These are phyloP conservation scores for Globisporangium splendens DNA, from an alignment of 352 stramenopile species.

Conservation along the genomic window DNA sequence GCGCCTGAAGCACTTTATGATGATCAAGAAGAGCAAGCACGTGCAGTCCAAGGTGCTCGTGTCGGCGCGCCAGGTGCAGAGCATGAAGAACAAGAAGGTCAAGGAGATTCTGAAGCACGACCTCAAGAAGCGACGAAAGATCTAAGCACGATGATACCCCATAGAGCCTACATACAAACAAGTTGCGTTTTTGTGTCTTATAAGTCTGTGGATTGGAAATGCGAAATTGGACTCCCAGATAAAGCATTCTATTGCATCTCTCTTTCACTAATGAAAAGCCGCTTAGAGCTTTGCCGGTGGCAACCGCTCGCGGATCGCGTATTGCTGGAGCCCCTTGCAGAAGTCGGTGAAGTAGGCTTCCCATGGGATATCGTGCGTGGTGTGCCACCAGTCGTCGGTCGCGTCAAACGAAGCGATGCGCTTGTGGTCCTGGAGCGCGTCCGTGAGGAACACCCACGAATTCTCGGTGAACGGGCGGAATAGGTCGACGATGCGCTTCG, in stretches of 20 bases:
- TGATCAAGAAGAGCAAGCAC: conserved; percentile 94
- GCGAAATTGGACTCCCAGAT: too few relatives aligned
- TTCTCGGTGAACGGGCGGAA: too few relatives aligned
- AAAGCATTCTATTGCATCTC: too few relatives aligned
- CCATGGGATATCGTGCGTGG: conserved; percentile 75
- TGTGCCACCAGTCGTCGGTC: conserved; percentile 50
- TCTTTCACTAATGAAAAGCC: too few relatives aligned
- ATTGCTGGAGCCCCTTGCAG: conserved; percentile 77
- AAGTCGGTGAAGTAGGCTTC: conserved; percentile 86
- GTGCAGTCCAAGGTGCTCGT: conserved; percentile 89
- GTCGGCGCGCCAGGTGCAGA: conserved; percentile 83
- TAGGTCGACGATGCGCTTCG: too few relatives aligned
- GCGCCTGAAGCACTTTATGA: conserved; percentile 97
- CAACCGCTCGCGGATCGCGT: conserved; percentile 13
- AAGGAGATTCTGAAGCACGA: conserved; percentile 89
- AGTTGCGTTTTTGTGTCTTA: too few relatives aligned
- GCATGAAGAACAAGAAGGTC: conserved; percentile 68
- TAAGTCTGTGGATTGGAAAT: too few relatives aligned
- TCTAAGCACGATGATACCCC: conserved; percentile 19
- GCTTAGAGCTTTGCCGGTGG: too few relatives aligned
- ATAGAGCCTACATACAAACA: too few relatives aligned
- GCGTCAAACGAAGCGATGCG: conserved; percentile 31
- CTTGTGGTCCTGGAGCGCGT: conserved; percentile 23
- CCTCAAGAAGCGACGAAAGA: conserved; percentile 71
- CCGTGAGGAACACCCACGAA: too few relatives aligned